Conservation (phyloP, 2,329 filamentous ascomycete genomes). For the Ceratocystis destructans region DNA sequence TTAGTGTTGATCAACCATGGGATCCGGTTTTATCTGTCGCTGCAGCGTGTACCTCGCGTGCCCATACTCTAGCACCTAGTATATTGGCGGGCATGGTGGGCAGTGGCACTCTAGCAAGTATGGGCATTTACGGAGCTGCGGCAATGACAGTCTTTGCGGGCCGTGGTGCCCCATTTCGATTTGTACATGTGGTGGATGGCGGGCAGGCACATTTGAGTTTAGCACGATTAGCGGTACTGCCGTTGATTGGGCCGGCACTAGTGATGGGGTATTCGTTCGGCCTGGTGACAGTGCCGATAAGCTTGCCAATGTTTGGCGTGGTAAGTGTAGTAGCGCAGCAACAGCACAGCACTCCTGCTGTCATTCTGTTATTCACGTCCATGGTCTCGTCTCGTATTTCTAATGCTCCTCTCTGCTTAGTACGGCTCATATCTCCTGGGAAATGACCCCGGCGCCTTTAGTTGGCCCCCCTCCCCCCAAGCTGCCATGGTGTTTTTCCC, state of each 20-base stretch:
- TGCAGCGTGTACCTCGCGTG: conserved; percentile 41
- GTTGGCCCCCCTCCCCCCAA: conserved; percentile 41
- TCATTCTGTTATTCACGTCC: background rate
- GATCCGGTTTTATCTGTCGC: conserved; percentile 58
- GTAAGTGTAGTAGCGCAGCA: conserved; percentile 9
- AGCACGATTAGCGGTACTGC: conserved; percentile 26
- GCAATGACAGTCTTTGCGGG: conserved; percentile 41
- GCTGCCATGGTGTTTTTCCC: conserved; percentile 40
- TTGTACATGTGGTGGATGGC: conserved; percentile 27
- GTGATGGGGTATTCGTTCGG: conserved; percentile 34
- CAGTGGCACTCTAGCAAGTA: conserved; percentile 37
- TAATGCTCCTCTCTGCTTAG: conserved; percentile 29
- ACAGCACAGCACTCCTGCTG: background rate
- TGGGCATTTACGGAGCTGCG: conserved; percentile 40
- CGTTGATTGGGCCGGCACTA: conserved; percentile 35
- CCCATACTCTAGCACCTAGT: conserved; percentile 44
- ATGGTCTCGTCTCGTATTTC: background rate
- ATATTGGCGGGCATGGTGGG: conserved; percentile 40
- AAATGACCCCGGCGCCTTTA: conserved; percentile 32
- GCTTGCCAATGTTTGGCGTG: conserved; percentile 24
- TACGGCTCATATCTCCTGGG: conserved; percentile 35
- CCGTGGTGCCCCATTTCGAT: conserved; percentile 31
- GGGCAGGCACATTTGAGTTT: conserved; percentile 18
- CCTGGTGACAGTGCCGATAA: conserved; percentile 30
- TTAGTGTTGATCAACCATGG: conserved; percentile 59